Conservation (phyloP, 352 stramenopile genomes). For the Globisporangium viniferum region DNA sequence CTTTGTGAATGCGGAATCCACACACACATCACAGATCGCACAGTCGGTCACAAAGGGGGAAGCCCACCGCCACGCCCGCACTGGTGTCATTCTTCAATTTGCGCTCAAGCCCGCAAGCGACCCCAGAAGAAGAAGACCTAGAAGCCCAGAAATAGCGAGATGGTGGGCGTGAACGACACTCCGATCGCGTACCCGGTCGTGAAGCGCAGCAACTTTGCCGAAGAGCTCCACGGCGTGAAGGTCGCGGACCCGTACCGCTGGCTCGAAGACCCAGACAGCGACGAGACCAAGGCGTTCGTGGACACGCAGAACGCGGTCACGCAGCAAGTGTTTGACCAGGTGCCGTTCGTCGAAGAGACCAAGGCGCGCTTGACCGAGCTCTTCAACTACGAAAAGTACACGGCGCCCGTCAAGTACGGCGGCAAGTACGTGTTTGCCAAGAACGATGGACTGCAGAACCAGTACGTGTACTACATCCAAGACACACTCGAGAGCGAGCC, state of each 20-base stretch:
- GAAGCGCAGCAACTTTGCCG: conserved; percentile 39
- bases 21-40: conserved; percentile 4
- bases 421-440: conserved; percentile 84
- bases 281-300: conserved; percentile 82
- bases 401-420: conserved; percentile 66
- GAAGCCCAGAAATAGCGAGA: background rate
- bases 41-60: background rate
- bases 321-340: conserved; percentile 55
- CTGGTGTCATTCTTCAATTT: conserved; percentile 10
- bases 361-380: conserved; percentile 78
- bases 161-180: conserved; percentile 1
- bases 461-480: conserved; percentile 87
- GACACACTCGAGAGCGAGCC: conserved; percentile 58
- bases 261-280: conserved; percentile 74
- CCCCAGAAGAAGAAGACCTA: background rate
- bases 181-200: conserved; percentile 51
- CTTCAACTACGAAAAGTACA: conserved; percentile 90
- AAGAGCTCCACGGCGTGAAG: conserved; percentile 54
- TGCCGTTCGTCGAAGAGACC: conserved; percentile 70
- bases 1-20: background rate
- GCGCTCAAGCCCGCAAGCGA: conserved; percentile 3
- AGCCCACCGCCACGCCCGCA: background rate
- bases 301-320: conserved; percentile 70
- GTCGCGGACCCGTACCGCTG: conserved; percentile 73
- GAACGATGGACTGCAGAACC: conserved; percentile 88